Conservation (phyloP, 768 basidiomycete species). For the Lactarius indigo region DNA sequence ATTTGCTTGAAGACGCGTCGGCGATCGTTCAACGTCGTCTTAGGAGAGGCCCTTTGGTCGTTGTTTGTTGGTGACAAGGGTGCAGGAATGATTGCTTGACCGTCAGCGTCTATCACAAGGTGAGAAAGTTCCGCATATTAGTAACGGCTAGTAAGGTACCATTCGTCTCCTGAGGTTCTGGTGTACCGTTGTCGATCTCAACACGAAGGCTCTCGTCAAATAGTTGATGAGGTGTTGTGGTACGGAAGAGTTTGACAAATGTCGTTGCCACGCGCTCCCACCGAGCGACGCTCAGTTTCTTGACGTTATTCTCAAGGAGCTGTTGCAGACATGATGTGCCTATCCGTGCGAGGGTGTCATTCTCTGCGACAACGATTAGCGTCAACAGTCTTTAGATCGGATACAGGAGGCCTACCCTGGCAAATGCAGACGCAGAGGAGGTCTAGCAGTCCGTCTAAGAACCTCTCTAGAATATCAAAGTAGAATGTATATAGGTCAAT, state of each 20-base stretch:
- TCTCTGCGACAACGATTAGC: conserved; percentile 54
- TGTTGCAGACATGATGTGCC: conserved; percentile 98
- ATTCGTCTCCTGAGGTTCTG: conserved; percentile 50
- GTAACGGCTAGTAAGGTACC: conserved; percentile 26
- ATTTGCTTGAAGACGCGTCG: conserved; percentile 95
- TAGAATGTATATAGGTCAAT: conserved; percentile 95
- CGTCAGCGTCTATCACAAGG: conserved; percentile 52
- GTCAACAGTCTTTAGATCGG: not conserved
- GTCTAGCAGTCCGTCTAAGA: conserved; percentile 91
- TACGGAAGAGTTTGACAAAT: conserved; percentile 94
- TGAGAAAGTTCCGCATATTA: conserved; percentile 16
- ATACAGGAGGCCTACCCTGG: conserved; percentile 65
- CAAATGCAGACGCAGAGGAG: conserved; percentile 95
- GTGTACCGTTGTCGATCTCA: conserved; percentile 62
- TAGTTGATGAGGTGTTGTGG: conserved; percentile 94
- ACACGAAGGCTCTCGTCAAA: conserved; percentile 91
- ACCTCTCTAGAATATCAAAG: conserved; percentile 86
- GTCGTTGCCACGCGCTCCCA: conserved; percentile 94
- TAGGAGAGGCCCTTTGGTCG: conserved; percentile 44
- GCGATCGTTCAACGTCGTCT: conserved; percentile 63
- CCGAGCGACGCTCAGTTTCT: conserved; percentile 73
- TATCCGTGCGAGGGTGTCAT: conserved; percentile 95
- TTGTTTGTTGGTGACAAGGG: conserved; percentile 73
- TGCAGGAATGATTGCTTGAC: conserved; percentile 73
- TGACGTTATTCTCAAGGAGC: conserved; percentile 87